A percentile compares a stretch with the other conserved stretches of the same genome.
Evolutionary conservation across 352 stramenopile species (phyloP).

Genomic region (Peronosclerospora sorghi): DNA sequence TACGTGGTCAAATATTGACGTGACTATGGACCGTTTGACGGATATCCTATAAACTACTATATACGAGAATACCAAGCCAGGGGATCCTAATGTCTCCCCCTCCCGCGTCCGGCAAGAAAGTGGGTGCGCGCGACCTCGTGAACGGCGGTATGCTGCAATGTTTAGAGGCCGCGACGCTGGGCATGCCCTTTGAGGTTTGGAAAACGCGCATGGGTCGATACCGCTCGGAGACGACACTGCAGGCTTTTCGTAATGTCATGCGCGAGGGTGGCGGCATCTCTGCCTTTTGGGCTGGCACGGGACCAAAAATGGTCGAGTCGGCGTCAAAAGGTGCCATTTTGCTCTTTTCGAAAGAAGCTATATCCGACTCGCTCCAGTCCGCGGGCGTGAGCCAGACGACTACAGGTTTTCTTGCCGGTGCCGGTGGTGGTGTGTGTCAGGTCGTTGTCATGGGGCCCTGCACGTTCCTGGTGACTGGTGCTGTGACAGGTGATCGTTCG

Average conservation of each 20-base stretch:
- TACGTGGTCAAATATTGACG: conserved; percentile 9
- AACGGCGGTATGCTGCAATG: conserved; percentile 82
- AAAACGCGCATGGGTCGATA: conserved; percentile 89
- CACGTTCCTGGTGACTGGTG: conserved; percentile 86
- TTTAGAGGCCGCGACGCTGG: conserved; percentile 80
- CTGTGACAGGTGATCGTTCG: conserved; percentile 84
- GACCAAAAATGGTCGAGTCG: conserved; percentile 88
- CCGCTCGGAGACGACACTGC: conserved; percentile 60
- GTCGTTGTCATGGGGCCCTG: conserved; percentile 85
- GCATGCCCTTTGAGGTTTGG: conserved; percentile 90
- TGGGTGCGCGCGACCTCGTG: conserved; percentile 61
- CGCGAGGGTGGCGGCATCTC: conserved; percentile 63
- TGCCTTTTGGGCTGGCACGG: conserved; percentile 83
- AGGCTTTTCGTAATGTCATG: conserved; percentile 86
- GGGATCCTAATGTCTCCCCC: conserved; percentile 24
- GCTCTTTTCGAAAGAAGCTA: conserved; percentile 84
- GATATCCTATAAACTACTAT: conserved; percentile 5
- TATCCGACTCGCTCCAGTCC: conserved; percentile 66
- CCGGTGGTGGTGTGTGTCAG: conserved; percentile 80
- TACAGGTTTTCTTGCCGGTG: conserved; percentile 76
- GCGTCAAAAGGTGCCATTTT: conserved; percentile 85
- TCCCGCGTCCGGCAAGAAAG: conserved; percentile 65
- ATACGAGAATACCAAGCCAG: background rate
- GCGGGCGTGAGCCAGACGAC: conserved; percentile 48
- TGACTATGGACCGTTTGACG: background rate